phyloP scores from a whole-genome alignment of 345 rosid genomes.

The Lagerstroemia speciosa region DNA sequence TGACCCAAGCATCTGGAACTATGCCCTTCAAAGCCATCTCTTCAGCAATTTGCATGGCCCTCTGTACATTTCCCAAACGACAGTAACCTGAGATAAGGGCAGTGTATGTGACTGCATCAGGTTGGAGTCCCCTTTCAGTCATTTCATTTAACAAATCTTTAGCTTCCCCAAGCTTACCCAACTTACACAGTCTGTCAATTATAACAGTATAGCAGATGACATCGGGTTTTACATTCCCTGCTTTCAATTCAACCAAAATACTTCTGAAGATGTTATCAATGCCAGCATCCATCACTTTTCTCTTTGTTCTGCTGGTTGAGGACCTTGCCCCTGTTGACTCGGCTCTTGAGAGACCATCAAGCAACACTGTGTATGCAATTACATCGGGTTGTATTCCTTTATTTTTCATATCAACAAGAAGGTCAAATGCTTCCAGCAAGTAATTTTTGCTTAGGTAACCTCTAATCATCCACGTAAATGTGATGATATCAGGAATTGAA shows the following conservation, averaged over 20 bases:
- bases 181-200: slow-evolving; percentile 48
- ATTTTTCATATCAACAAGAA: slow-evolving; percentile 48
- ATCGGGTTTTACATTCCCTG: slow-evolving; percentile 31
- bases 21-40: slow-evolving; percentile 33
- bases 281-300: neutral
- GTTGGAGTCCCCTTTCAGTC: slow-evolving; percentile 45
- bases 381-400: slow-evolving; percentile 59
- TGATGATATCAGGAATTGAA: slow-evolving; percentile 34
- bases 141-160: slow-evolving; percentile 30
- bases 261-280: slow-evolving; percentile 16
- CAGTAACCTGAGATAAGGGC: slow-evolving; percentile 42
- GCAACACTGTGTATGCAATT: slow-evolving; percentile 48
- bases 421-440: slow-evolving; percentile 31
- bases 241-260: slow-evolving; percentile 31
- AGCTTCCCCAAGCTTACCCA: slow-evolving; percentile 35
- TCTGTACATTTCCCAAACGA: slow-evolving; percentile 29
- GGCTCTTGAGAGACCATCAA: slow-evolving; percentile 30
- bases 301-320: slow-evolving; percentile 12
- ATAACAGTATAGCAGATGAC: slow-evolving; percentile 51
- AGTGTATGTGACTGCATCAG: slow-evolving; percentile 48
- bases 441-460: slow-evolving; percentile 42
- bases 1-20: slow-evolving; percentile 11
- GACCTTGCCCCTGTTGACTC: slow-evolving; percentile 10
- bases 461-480: slow-evolving; percentile 58
- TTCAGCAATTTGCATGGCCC: slow-evolving; percentile 29